Percentiles rank a stretch among this genome's conserved stretches.
These are phyloP conservation scores for Castanea crenata DNA, from an alignment of 306 rosid genomes.

Conservation along the genomic window DNA sequence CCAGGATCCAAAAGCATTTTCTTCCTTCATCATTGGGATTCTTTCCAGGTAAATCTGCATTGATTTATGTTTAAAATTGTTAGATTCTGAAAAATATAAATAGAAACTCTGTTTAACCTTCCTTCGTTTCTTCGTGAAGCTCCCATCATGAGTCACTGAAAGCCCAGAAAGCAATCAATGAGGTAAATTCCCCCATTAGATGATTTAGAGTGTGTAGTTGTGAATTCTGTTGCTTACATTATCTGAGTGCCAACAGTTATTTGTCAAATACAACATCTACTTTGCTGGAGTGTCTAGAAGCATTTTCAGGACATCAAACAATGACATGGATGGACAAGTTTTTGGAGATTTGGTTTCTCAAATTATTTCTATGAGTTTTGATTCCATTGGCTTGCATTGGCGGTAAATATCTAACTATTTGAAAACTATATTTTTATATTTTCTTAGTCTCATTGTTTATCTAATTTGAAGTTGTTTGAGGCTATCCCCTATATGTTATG, in stretches of 20 bases:
- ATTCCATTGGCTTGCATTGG: constrained; percentile 95
- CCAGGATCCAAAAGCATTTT: constrained; percentile 79
- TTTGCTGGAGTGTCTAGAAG: constrained; percentile 95
- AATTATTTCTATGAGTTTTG: constrained; percentile 92
- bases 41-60: constrained; percentile 76
- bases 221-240: constrained; percentile 24
- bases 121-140: constrained; percentile 49
- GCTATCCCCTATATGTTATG: not conserved
- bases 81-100: constrained; percentile 10
- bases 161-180: constrained; percentile 92
- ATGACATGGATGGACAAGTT: constrained; percentile 45
- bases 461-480: not conserved
- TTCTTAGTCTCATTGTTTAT: not conserved
- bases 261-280: constrained; percentile 96
- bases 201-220: constrained; percentile 23
- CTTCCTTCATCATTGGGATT: constrained; percentile 79
- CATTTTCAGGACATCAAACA: constrained; percentile 65
- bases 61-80: constrained; percentile 13
- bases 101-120: constrained; percentile 25
- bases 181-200: constrained; percentile 53
- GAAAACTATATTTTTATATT: not conserved
- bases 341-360: constrained; percentile 82
- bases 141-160: constrained; percentile 98
- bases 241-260: constrained; percentile 64
- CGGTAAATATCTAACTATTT: constrained; percentile 49